phyloP scores from a whole-genome alignment of 768 basidiomycete genomes.

The Daedaleopsis nitida region DNA sequence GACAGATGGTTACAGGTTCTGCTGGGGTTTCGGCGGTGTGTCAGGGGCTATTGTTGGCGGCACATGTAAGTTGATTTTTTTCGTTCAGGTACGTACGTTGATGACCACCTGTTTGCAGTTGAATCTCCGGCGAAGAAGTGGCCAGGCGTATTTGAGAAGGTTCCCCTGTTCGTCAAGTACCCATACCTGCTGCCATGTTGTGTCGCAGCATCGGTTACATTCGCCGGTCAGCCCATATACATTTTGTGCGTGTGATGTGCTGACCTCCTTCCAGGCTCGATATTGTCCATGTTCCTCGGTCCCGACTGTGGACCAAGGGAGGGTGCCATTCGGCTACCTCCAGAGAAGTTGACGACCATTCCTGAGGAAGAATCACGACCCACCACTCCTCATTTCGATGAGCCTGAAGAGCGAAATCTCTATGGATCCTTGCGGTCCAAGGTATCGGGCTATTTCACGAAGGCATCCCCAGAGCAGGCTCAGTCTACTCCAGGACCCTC shows the following conservation, averaged over 20 bases:
- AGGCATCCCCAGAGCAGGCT: slow-evolving; percentile 47
- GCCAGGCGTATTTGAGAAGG: slow-evolving; percentile 69
- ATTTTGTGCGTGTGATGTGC: background rate
- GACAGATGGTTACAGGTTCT: slow-evolving; percentile 57
- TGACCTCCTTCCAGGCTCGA: slow-evolving; percentile 55
- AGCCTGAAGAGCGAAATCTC: slow-evolving; percentile 31
- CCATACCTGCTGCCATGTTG: slow-evolving; percentile 91
- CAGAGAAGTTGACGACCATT: slow-evolving; percentile 74
- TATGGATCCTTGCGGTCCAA: slow-evolving; percentile 44
- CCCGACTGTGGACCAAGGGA: slow-evolving; percentile 89
- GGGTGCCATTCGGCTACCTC: slow-evolving; percentile 79
- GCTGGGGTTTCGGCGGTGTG: slow-evolving; percentile 97
- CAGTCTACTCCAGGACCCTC: slow-evolving; percentile 32
- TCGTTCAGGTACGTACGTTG: background rate
- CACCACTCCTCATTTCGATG: slow-evolving; percentile 48
- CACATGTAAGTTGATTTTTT: slow-evolving; percentile 55
- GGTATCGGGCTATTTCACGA: slow-evolving; percentile 61
- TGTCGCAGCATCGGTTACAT: slow-evolving; percentile 75
- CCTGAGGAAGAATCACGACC: slow-evolving; percentile 63
- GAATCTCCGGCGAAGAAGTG: slow-evolving; percentile 87
- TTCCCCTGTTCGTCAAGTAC: slow-evolving; percentile 71
- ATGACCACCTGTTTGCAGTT: slow-evolving; percentile 43
- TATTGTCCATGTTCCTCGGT: slow-evolving; percentile 87
- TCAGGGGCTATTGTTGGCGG: slow-evolving; percentile 87
- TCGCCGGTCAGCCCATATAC: slow-evolving; percentile 51